Conservation (phyloP, 768 basidiomycete species). For the Lactarius psammicola region DNA sequence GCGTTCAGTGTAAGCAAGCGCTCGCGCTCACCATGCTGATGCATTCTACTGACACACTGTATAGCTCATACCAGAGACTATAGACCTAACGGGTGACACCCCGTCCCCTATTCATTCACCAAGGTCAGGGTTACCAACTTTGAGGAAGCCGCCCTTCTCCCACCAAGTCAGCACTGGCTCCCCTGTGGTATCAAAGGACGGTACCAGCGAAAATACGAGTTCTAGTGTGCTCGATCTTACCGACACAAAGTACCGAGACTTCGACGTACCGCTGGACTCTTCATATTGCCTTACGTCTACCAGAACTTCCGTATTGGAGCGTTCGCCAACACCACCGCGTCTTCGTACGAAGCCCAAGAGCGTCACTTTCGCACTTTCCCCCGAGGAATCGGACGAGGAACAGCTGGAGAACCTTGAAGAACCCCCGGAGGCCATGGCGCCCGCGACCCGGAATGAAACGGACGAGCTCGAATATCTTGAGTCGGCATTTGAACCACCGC, state of each 20-base stretch:
- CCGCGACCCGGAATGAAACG: background rate
- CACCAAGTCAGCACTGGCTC: background rate
- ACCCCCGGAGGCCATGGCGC: background rate
- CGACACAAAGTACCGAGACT: constrained; percentile 20
- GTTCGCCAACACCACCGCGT: constrained; percentile 17
- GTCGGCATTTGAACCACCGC: background rate
- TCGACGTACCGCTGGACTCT: constrained; percentile 21
- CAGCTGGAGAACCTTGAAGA: background rate
- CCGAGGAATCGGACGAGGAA: constrained; percentile 1
- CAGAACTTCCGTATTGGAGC: background rate
- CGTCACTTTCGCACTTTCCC: constrained; percentile 23
- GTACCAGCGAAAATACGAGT: constrained; percentile 3
- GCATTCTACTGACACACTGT: background rate
- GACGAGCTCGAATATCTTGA: constrained; percentile 1
- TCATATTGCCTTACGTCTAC: constrained; percentile 20
- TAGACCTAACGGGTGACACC: constrained; percentile 19
- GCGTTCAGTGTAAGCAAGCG: background rate
- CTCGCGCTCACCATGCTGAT: too few relatives aligned
- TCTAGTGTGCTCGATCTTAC: constrained; percentile 9
- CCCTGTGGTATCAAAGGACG: background rate
- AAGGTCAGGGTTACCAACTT: background rate
- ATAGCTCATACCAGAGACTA: constrained; percentile 9
- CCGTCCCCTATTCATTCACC: constrained; percentile 8
- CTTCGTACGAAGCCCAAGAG: constrained; percentile 17
- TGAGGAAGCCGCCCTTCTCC: background rate